These are phyloP conservation scores for Talaromyces marneffei DNA, from an alignment of 2,329 filamentous ascomycete species.

Conservation along the genomic window DNA sequence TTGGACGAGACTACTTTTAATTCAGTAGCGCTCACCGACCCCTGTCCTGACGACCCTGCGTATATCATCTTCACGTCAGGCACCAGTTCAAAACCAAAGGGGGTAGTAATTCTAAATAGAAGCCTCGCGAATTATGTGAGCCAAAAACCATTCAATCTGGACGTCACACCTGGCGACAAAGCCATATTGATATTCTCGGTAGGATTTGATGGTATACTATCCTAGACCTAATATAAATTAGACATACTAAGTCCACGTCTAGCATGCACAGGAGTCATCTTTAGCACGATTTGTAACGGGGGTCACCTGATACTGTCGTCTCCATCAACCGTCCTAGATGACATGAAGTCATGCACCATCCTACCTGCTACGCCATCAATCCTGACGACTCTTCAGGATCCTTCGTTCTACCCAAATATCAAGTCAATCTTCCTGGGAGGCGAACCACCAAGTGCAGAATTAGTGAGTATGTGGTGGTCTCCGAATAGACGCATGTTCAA, in stretches of 20 bases:
- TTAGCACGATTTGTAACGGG: conserved; percentile 19
- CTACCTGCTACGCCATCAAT: not conserved
- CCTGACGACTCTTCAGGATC: not conserved
- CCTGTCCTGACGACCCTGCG: not conserved
- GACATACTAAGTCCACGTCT: not conserved
- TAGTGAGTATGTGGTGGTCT: not conserved
- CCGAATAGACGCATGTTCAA: not conserved
- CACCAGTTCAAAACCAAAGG: conserved; percentile 18
- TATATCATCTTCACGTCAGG: conserved; percentile 20
- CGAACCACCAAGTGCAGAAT: not conserved
- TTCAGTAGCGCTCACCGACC: not conserved
- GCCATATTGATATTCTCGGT: conserved; percentile 21
- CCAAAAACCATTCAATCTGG: conserved; percentile 5
- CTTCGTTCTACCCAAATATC: not conserved
- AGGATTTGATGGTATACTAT: conserved; percentile 23
- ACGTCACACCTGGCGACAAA: conserved; percentile 4
- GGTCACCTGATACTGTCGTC: conserved; percentile 15
- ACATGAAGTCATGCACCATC: not conserved
- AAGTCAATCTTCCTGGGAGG: not conserved
- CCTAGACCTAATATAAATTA: not conserved
- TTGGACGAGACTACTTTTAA: too few species aligned
- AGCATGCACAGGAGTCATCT: conserved; percentile 15
- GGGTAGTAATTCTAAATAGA: conserved; percentile 15
- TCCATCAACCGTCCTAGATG: not conserved
- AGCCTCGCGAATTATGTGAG: not conserved